These are phyloP conservation scores for Apophysomyces variabilis DNA, from an alignment of 371 early-diverging fungal species.

Conservation along the genomic window DNA sequence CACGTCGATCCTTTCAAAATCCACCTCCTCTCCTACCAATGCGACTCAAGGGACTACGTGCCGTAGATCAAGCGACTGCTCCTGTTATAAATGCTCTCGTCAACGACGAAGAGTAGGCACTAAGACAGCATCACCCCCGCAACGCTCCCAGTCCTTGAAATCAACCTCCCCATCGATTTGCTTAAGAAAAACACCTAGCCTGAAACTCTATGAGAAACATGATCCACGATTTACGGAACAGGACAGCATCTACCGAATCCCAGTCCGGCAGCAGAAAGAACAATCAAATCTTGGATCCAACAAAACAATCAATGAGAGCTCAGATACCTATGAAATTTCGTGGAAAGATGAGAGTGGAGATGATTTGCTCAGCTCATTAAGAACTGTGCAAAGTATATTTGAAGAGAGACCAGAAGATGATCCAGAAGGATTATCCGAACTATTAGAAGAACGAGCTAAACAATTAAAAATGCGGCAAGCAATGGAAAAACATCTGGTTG, in stretches of 20 bases:
- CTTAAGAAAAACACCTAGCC: conserved; percentile 43
- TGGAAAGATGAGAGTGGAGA: conserved; percentile 56
- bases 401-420: conserved; percentile 37
- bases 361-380: conserved; percentile 40
- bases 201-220: conserved; percentile 45
- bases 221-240: conserved; percentile 39
- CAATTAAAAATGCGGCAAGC: conserved; percentile 23
- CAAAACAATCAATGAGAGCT: conserved; percentile 1
- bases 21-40: conserved; percentile 11
- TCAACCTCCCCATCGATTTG: conserved; percentile 17
- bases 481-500: conserved; percentile 16
- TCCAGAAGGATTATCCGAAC: conserved; percentile 39
- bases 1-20: conserved; percentile 26
- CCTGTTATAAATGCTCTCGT: conserved; percentile 52
- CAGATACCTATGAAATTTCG: conserved; percentile 43
- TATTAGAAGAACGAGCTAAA: conserved; percentile 41
- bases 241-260: conserved; percentile 47
- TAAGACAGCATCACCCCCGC: conserved; percentile 7
- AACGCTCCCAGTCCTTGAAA: conserved; percentile 7
- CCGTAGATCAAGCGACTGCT: conserved; percentile 26
- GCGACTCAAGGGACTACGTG: conserved; percentile 6
- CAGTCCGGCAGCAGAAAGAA: not conserved
- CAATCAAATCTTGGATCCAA: not conserved
- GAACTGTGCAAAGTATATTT: conserved; percentile 46
- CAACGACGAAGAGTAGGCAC: conserved; percentile 44